Conservation (phyloP, 768 basidiomycete species). For the Hirschioporus abietinus region DNA sequence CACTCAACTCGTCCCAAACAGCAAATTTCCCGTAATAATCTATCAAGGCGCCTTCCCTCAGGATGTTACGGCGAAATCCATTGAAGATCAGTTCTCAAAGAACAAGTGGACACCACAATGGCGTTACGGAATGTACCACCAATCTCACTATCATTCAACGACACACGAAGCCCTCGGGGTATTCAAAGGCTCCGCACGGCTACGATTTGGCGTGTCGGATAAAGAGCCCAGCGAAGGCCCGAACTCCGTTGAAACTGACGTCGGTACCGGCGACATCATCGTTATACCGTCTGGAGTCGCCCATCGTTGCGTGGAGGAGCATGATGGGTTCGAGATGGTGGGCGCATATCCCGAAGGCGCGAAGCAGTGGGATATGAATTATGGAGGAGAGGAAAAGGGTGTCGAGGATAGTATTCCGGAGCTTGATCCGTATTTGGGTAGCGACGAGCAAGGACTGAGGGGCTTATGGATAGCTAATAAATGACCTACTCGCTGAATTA, state of each 20-base stretch:
- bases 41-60: conserved; percentile 29
- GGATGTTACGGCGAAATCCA: conserved; percentile 16
- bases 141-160: conserved; percentile 38
- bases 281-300: conserved; percentile 37
- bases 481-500: not conserved
- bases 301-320: conserved; percentile 30
- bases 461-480: not conserved
- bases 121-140: conserved; percentile 38
- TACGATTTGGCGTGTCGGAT: conserved; percentile 34
- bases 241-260: conserved; percentile 24
- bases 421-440: conserved; percentile 12
- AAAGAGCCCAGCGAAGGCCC: conserved; percentile 23
- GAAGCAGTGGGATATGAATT: conserved; percentile 35
- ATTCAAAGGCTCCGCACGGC: conserved; percentile 25
- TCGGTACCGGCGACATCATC: conserved; percentile 34
- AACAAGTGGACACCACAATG: conserved; percentile 34
- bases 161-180: conserved; percentile 37
- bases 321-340: conserved; percentile 33
- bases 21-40: conserved; percentile 28
- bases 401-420: conserved; percentile 22
- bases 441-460: not conserved
- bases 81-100: conserved; percentile 30
- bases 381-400: conserved; percentile 26
- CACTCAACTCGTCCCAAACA: not conserved
- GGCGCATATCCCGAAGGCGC: conserved; percentile 33